phyloP scores from a whole-genome alignment of 1,284 basidiomycete genomes.

The Inonotus obliquus region DNA sequence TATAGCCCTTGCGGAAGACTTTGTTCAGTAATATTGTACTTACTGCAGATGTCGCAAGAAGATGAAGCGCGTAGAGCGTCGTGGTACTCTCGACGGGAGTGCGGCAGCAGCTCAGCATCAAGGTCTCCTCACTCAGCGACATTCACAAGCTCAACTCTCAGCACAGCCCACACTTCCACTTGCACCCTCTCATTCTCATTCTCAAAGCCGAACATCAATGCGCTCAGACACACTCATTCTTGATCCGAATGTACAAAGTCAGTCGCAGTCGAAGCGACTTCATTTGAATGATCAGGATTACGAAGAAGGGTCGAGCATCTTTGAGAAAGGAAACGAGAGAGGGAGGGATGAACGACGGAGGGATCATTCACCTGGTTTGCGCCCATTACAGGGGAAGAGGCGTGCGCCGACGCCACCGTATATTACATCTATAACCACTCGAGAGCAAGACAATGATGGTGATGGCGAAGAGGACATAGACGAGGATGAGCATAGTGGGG shows the following conservation, averaged over 20 bases:
- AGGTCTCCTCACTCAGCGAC: constrained; percentile 22
- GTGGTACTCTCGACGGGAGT: constrained; percentile 53
- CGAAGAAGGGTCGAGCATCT: too few species aligned
- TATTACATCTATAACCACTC: constrained; percentile 14
- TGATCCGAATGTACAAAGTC: not conserved
- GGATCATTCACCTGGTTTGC: not conserved
- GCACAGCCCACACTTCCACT: not conserved
- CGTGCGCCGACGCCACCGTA: constrained; percentile 11
- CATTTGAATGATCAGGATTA: not conserved
- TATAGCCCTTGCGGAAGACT: not conserved
- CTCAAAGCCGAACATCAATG: not conserved
- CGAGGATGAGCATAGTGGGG: constrained; percentile 12
- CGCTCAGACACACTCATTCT: constrained; percentile 3
- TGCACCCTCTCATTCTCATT: not conserved
- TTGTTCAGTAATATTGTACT: not conserved
- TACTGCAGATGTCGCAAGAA: constrained; percentile 66
- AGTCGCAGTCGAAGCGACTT: not conserved
- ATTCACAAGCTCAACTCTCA: not conserved
- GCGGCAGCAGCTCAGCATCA: constrained; percentile 23
- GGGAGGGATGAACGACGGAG: not conserved
- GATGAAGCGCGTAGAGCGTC: constrained; percentile 77
- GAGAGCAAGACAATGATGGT: constrained; percentile 4
- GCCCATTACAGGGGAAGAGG: not conserved
- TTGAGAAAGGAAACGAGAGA: not conserved
- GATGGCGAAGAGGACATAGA: constrained; percentile 8